Conservation (phyloP, 1,139 yeast species). For the Magnusiomyces sp. region DNA sequence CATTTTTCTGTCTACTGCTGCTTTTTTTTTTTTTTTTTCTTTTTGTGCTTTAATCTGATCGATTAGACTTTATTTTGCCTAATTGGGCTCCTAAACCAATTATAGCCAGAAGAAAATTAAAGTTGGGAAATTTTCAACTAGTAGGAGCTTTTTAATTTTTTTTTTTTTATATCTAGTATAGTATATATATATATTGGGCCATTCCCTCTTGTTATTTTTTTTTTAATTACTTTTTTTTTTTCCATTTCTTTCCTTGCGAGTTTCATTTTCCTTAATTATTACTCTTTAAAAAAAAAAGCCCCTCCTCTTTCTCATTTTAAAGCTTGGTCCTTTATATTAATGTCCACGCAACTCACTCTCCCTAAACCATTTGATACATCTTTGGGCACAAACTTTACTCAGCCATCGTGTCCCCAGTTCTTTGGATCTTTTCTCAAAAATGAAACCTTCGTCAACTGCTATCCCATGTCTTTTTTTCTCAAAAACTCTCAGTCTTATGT, state of each 20-base stretch:
- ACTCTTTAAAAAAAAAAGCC: neutral
- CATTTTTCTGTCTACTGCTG: neutral
- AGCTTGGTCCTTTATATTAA: too few relatives aligned
- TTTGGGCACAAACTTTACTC: conserved; percentile 27
- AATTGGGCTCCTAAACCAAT: too few relatives aligned
- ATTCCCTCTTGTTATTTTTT: too few relatives aligned
- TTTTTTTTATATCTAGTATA: neutral
- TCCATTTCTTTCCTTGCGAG: too few relatives aligned
- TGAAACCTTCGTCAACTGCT: conserved; percentile 23
- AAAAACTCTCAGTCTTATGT: conserved; percentile 28
- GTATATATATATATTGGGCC: neutral
- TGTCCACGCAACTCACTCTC: neutral
- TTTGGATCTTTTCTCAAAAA: conserved; percentile 24
- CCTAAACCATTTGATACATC: conserved; percentile 30
- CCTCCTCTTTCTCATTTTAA: too few relatives aligned
- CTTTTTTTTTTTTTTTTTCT: too few relatives aligned
- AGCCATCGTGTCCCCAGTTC: conserved; percentile 24
- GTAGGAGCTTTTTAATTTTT: neutral
- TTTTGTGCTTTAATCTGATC: too few relatives aligned
- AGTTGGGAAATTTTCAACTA: neutral
- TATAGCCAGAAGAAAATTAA: neutral
- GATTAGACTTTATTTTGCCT: too few relatives aligned
- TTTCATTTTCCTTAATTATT: neutral
- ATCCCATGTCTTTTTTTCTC: conserved; percentile 29
- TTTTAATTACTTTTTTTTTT: too few relatives aligned